Percentiles rank a stretch among this genome's conserved stretches.
Conservation (phyloP, 352 stramenopile species). For the Phytophthora meadii region DNA sequence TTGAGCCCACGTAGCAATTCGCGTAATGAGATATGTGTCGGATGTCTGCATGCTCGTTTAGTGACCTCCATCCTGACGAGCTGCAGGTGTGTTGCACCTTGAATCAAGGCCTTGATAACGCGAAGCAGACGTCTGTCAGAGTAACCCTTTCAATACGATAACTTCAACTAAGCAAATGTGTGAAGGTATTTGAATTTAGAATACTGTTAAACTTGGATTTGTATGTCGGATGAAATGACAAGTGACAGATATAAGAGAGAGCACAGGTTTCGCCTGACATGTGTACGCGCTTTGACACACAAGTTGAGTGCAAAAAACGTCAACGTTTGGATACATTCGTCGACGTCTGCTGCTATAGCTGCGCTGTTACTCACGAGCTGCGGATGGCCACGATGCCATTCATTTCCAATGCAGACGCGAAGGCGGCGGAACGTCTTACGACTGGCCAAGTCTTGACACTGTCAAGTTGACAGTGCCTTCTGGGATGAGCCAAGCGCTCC, state of each 20-base stretch:
- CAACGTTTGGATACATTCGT: slow-evolving; percentile 27
- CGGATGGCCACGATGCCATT: slow-evolving; percentile 18
- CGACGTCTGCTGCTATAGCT: slow-evolving; percentile 16
- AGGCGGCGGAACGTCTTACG: slow-evolving; percentile 7
- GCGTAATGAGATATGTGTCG: slow-evolving; percentile 11
- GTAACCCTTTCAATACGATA: slow-evolving; percentile 14
- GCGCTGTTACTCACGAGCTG: slow-evolving; percentile 24
- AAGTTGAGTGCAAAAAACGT: slow-evolving; percentile 15
- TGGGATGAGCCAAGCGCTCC: not conserved
- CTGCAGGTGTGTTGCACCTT: slow-evolving; percentile 1
- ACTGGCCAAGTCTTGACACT: not conserved
- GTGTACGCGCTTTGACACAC: slow-evolving; percentile 11
- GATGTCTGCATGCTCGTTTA: not conserved
- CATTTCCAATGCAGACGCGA: not conserved
- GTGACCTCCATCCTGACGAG: slow-evolving; percentile 28
- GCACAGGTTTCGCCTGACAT: slow-evolving; percentile 15
- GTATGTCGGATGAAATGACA: not conserved
- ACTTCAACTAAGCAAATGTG: slow-evolving; percentile 23
- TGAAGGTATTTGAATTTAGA: slow-evolving; percentile 13
- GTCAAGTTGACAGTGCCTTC: too few species aligned
- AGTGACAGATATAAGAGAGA: slow-evolving; percentile 4
- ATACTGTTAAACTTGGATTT: not conserved
- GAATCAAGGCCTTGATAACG: slow-evolving; percentile 3
- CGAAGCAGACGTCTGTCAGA: slow-evolving; percentile 24
- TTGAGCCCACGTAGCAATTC: slow-evolving; percentile 19